phyloP scores from a whole-genome alignment of 257 asterid genomes.

The Solanum neorickii region DNA sequence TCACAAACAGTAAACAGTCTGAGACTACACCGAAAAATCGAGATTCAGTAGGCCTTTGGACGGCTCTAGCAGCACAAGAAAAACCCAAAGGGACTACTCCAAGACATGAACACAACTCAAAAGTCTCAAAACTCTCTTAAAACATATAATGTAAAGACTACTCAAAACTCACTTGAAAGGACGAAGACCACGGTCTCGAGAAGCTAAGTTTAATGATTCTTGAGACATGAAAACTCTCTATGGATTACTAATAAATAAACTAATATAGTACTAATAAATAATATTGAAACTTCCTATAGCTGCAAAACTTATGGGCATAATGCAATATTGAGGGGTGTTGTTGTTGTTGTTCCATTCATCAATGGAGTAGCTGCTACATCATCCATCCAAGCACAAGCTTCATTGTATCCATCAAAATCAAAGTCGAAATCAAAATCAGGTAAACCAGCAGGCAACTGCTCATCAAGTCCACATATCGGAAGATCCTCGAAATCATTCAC shows the following conservation, averaged over 20 bases:
- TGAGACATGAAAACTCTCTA: conserved; percentile 9
- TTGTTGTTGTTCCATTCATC: conserved; percentile 32
- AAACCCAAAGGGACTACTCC: conserved; percentile 32
- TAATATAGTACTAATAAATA: neutral
- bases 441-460: conserved; percentile 10
- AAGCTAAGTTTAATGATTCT: conserved; percentile 12
- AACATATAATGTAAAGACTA: conserved; percentile 4
- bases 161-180: neutral
- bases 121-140: conserved; percentile 1
- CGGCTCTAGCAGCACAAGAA: conserved; percentile 73
- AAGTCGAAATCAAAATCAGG: conserved; percentile 61
- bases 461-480: conserved; percentile 31
- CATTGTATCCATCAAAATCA: conserved; percentile 40
- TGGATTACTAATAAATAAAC: neutral
- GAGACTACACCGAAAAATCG: neutral
- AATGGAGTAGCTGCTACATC: conserved; percentile 22
- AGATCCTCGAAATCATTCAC: conserved; percentile 31
- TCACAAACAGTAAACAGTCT: neutral
- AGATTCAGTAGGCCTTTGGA: conserved; percentile 23
- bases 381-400: conserved; percentile 52
- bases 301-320: conserved; percentile 91
- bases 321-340: conserved; percentile 47
- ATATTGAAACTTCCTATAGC: conserved; percentile 1
- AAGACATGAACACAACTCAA: neutral
- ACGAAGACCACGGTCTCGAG: conserved; percentile 8